phyloP scores from a whole-genome alignment of 148 eudicot species.

The Spergularia marina region DNA sequence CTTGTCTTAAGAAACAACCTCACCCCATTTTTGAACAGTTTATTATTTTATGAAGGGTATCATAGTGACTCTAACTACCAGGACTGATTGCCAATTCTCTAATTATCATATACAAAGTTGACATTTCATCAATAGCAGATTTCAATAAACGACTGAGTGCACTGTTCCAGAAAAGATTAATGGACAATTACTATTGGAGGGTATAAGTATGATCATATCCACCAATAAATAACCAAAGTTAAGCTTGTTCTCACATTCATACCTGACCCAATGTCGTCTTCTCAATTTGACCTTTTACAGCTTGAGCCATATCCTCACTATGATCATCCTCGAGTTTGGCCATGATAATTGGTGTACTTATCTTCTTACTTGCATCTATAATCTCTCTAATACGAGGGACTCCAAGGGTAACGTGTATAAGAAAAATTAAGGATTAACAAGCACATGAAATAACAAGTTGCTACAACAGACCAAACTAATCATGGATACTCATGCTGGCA shows the following conservation, averaged over 20 bases:
- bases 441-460: background rate
- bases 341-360: constrained; percentile 76
- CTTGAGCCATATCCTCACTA: constrained; percentile 41
- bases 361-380: constrained; percentile 68
- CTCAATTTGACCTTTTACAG: constrained; percentile 68
- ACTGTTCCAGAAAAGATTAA: background rate
- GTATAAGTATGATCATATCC: background rate
- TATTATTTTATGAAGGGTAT: too few species aligned
- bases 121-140: too few species aligned
- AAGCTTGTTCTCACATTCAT: background rate
- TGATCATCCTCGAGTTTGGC: constrained; percentile 50
- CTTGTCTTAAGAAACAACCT: too few species aligned
- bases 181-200: background rate
- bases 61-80: too few species aligned
- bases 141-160: background rate
- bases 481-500: constrained; percentile 97
- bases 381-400: constrained; percentile 95
- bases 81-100: too few species aligned
- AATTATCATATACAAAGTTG: background rate
- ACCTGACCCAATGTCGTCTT: constrained; percentile 80
- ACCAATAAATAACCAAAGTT: background rate
- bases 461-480: background rate
- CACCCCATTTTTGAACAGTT: too few species aligned
- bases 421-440: constrained; percentile 38
- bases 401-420: constrained; percentile 84